Percentiles rank a stretch among this genome's conserved stretches.
These are phyloP conservation scores for Chytridiales sp. DNA, from an alignment of 371 early-diverging fungal genomes.

Conservation along the genomic window DNA sequence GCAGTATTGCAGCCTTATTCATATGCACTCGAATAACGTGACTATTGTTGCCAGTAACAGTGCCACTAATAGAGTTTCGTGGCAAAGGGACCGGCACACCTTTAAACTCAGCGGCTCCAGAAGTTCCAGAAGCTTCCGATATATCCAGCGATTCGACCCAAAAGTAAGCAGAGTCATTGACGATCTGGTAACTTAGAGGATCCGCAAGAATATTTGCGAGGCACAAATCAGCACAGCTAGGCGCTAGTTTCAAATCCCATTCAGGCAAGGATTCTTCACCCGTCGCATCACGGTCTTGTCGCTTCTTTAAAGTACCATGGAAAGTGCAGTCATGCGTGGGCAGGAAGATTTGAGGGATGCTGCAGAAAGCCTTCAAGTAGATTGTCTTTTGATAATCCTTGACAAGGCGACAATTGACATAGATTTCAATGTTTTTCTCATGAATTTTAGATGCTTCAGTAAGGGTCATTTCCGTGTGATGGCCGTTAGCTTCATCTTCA, in stretches of 20 bases:
- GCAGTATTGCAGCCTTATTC: slow-evolving; percentile 48
- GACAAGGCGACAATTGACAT: slow-evolving; percentile 70
- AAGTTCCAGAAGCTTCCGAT: neutral
- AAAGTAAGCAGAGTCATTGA: slow-evolving; percentile 69
- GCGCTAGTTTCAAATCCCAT: slow-evolving; percentile 17
- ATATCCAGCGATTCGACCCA: neutral
- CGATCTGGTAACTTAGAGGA: slow-evolving; percentile 56
- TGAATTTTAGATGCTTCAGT: slow-evolving; percentile 34
- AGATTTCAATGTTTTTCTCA: slow-evolving; percentile 61
- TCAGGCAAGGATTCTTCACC: neutral
- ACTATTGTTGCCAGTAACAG: slow-evolving; percentile 1
- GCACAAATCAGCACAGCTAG: slow-evolving; percentile 27
- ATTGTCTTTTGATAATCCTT: slow-evolving; percentile 73
- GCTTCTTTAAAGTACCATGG: slow-evolving; percentile 23
- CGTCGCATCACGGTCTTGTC: slow-evolving; percentile 3
- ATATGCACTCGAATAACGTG: slow-evolving; percentile 49
- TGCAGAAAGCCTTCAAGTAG: slow-evolving; percentile 56
- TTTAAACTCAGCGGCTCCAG: neutral
- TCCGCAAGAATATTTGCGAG: slow-evolving; percentile 52
- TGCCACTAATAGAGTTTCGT: slow-evolving; percentile 27
- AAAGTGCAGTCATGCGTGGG: slow-evolving; percentile 32
- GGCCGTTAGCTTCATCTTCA: neutral
- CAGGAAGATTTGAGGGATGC: slow-evolving; percentile 50
- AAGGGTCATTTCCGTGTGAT: slow-evolving; percentile 16
- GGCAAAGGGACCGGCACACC: neutral